phyloP scores from a whole-genome alignment of 1,284 basidiomycete genomes.

The Ganoderma multipileum region DNA sequence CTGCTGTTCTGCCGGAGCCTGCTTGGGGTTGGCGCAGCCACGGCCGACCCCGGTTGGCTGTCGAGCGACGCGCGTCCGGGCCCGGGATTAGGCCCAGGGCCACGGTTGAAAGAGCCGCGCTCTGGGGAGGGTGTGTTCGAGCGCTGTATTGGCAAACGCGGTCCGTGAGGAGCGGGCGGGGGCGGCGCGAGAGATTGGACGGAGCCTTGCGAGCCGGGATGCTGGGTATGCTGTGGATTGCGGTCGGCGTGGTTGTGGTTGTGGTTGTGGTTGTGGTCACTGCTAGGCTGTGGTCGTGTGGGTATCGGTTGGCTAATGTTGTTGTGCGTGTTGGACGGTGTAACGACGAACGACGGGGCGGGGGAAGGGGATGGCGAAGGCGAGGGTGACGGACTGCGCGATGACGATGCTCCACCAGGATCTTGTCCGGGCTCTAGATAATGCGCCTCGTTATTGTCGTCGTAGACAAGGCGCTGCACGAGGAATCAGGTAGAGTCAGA shows the following conservation, averaged over 20 bases:
- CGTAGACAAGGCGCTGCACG: conserved; percentile 37
- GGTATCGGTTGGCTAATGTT: conserved; percentile 39
- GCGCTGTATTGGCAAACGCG: conserved; percentile 63
- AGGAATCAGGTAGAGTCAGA: not conserved
- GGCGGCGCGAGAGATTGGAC: conserved; percentile 62
- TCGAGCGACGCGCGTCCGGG: conserved; percentile 28
- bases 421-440: conserved; percentile 34
- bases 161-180: conserved; percentile 70
- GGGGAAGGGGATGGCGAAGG: conserved; percentile 46
- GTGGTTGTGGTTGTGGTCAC: conserved; percentile 10
- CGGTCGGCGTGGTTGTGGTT: conserved; percentile 8
- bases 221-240: conserved; percentile 33
- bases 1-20: conserved; percentile 26
- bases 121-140: conserved; percentile 64
- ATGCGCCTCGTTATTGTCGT: conserved; percentile 23
- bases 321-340: conserved; percentile 26
- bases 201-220: conserved; percentile 28
- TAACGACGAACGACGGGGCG: conserved; percentile 44
- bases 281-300: conserved; percentile 20
- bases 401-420: conserved; percentile 42
- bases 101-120: conserved; percentile 27
- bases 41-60: conserved; percentile 16
- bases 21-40: conserved; percentile 16
- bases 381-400: conserved; percentile 48
- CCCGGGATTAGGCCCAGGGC: not conserved